These are phyloP conservation scores for Sapria himalayana DNA, from an alignment of 345 rosid species.

Conservation along the genomic window DNA sequence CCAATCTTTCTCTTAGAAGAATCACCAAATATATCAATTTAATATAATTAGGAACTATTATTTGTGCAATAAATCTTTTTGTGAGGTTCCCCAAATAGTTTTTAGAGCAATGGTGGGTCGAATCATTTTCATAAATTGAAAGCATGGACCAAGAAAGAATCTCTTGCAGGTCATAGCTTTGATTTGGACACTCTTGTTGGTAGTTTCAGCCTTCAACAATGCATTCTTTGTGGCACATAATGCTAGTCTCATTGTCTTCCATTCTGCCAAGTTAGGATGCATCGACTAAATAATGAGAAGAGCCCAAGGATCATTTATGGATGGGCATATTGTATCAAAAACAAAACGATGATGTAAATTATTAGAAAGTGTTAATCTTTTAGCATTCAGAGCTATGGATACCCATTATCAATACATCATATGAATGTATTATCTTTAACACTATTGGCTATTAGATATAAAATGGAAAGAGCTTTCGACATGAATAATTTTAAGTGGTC, in stretches of 20 bases:
- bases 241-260: too few species aligned
- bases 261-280: neutral
- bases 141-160: too few species aligned
- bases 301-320: neutral
- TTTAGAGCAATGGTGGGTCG: constrained; percentile 3
- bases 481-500: constrained; percentile 9
- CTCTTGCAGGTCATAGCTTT: too few species aligned
- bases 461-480: constrained; percentile 9
- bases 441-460: constrained; percentile 17
- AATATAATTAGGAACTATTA: constrained; percentile 6
- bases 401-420: constrained; percentile 17
- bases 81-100: constrained; percentile 5
- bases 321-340: neutral
- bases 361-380: too few species aligned
- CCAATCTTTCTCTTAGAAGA: constrained; percentile 10
- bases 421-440: constrained; percentile 11
- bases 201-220: too few species aligned
- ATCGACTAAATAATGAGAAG: neutral
- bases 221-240: too few species aligned
- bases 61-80: constrained; percentile 10
- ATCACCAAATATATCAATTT: constrained; percentile 11
- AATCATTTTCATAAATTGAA: too few species aligned
- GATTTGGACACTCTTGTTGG: too few species aligned
- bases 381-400: too few species aligned
- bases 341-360: too few species aligned